phyloP scores from a whole-genome alignment of 805 yeast species.

The Spathaspora arborariae region DNA sequence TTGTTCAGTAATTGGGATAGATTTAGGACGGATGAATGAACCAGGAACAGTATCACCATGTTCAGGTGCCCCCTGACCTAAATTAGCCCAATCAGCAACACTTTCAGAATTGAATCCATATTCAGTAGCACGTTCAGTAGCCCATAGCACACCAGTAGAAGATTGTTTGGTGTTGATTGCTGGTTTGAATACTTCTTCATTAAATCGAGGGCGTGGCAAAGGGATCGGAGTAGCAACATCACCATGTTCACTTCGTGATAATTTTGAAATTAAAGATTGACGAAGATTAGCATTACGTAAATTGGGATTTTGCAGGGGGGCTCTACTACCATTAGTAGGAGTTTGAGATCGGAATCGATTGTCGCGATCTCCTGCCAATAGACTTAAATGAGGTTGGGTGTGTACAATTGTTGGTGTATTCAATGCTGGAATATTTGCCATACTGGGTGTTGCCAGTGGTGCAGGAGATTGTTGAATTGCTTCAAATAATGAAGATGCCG shows the following conservation, averaged over 20 bases:
- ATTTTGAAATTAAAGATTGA: constrained; percentile 20
- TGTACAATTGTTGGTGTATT: not conserved
- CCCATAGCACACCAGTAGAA: constrained; percentile 64
- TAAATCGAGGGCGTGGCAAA: constrained; percentile 43
- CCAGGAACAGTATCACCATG: constrained; percentile 58
- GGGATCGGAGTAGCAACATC: constrained; percentile 47
- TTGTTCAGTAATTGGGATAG: constrained; percentile 43
- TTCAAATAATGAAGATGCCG: constrained; percentile 37
- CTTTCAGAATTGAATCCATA: constrained; percentile 46
- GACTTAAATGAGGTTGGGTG: not conserved
- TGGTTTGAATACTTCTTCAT: constrained; percentile 47
- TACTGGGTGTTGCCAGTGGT: not conserved
- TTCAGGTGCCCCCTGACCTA: constrained; percentile 66
- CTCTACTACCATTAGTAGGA: not conserved
- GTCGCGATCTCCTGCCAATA: constrained; percentile 7
- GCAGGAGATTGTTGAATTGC: constrained; percentile 15
- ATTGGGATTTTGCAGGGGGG: constrained; percentile 9
- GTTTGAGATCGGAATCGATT: constrained; percentile 11
- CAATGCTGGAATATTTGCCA: not conserved
- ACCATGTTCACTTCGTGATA: constrained; percentile 30
- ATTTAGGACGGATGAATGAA: constrained; percentile 50
- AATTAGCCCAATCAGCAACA: constrained; percentile 49
- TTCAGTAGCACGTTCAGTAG: constrained; percentile 56
- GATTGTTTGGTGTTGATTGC: constrained; percentile 57
- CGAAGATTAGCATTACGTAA: constrained; percentile 13